These are phyloP conservation scores for Termitomyces eurrhizus DNA, from an alignment of 768 basidiomycete species.

Conservation along the genomic window DNA sequence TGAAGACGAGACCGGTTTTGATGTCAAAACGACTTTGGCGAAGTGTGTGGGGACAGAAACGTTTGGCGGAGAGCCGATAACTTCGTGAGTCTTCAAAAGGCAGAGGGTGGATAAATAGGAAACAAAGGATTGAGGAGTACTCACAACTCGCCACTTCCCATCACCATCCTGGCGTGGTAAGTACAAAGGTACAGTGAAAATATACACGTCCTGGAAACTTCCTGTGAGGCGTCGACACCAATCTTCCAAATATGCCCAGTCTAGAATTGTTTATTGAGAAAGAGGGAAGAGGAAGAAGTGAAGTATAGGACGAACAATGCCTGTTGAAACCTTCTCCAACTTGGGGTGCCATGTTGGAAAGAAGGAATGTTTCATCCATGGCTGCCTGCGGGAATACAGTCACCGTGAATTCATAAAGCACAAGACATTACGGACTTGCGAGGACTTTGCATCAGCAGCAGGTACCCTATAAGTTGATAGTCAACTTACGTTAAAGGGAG, in stretches of 20 bases:
- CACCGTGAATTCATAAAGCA: neutral
- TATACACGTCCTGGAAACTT: conserved; percentile 91
- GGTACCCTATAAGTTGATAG: conserved; percentile 64
- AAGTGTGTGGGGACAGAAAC: conserved; percentile 96
- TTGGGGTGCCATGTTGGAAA: conserved; percentile 97
- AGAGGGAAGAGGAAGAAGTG: neutral
- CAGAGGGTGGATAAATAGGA: neutral
- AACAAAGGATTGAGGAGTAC: conserved; percentile 25
- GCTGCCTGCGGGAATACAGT: conserved; percentile 60
- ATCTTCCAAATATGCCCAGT: conserved; percentile 96
- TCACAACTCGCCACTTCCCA: conserved; percentile 93
- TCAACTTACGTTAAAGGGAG: neutral
- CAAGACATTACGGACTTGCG: neutral
- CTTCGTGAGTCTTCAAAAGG: conserved; percentile 72
- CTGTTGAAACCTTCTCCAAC: conserved; percentile 97
- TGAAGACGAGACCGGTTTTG: conserved; percentile 69
- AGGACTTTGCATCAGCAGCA: conserved; percentile 91
- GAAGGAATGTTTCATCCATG: conserved; percentile 94
- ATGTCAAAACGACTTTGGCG: conserved; percentile 88
- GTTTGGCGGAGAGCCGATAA: conserved; percentile 90
- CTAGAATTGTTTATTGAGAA: conserved; percentile 34
- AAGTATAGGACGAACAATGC: conserved; percentile 61
- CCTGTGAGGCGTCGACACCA: conserved; percentile 90
- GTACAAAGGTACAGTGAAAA: conserved; percentile 98
- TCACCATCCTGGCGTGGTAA: conserved; percentile 81